phyloP scores from a whole-genome alignment of 2,329 filamentous ascomycete genomes.

The Paramyrothecium sp. region DNA sequence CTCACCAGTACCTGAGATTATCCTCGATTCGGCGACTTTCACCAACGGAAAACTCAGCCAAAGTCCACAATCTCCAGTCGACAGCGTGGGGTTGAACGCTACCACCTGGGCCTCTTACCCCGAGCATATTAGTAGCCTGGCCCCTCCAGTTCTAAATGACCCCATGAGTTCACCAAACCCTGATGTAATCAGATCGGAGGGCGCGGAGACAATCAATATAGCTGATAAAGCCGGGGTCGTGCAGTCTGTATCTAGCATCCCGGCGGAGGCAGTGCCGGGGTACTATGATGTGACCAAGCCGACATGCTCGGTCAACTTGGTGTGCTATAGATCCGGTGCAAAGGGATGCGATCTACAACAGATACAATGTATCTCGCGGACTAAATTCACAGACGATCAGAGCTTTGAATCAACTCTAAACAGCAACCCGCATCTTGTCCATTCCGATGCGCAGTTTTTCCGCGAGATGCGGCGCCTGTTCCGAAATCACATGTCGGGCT shows the following conservation, averaged over 20 bases:
- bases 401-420: background rate
- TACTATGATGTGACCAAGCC: conserved; percentile 2
- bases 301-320: conserved; percentile 6
- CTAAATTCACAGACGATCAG: background rate
- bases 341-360: conserved; percentile 5
- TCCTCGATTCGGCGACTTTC: background rate
- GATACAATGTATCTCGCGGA: background rate
- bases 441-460: background rate
- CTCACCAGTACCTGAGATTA: background rate
- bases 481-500: background rate
- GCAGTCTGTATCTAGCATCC: background rate
- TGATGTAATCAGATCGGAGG: background rate
- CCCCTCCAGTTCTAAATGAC: background rate
- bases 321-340: conserved; percentile 4
- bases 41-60: background rate
- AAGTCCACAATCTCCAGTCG: background rate
- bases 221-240: background rate
- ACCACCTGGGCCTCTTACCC: background rate
- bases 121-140: background rate
- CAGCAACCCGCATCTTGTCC: background rate
- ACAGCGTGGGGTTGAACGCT: background rate
- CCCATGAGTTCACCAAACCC: background rate
- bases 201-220: background rate
- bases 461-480: background rate
- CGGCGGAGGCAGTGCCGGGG: background rate